Base-by-base conservation (phyloP, 2,329 filamentous ascomycete genomes). In the Neofusicoccum ribis region DNA sequence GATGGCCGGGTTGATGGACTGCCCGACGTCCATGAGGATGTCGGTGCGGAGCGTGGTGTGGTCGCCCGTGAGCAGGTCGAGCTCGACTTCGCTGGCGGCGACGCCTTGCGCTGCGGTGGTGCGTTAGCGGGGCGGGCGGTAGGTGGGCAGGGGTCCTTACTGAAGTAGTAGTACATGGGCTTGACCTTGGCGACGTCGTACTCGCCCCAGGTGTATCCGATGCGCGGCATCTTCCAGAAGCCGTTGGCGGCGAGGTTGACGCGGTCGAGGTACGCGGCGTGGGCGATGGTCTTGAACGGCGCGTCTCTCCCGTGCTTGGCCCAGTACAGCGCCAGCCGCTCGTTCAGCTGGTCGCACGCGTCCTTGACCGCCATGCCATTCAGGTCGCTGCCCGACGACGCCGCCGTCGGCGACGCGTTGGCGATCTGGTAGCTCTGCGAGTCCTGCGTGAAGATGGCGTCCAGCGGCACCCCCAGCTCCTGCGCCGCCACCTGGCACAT, bases 141-240 rank as follows among this genome's bases (percentile, higher is more conserved):
- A 9, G n/a, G 11, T 9, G 34, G 11, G 14, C 3, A 3, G 12
- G 17, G 43, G 27, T 31, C 6, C 52, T 56, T 37, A 0, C 95
- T 98, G 80, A 97, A 98, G 83, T 99, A 99, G 81, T 94, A 98
- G 83, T 93, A 98, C 93, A 98, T 96, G 75, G 88, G 51, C 67
- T 77, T 77, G 5, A 73, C 73, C 0, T 73, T 76, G 7, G 73
- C 70, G 12, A 56, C 51, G 46, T 78, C 72, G 15, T 70, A 76
- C 31, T 75, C 69, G 5, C 88, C 92, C 94, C 94, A 99, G 0
- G 86, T 86, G 73, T 97, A 98, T 1, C 94, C 95, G 69, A 99
- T 96, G 68, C 96, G 92, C 0, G 95, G 95, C 5, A 95, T 98
- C 76, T 94, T 95, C 85, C 97, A 99, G 80, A 95, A 97, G 0